Conservation (phyloP, 441 rosid species). For the Erodium texanum region DNA sequence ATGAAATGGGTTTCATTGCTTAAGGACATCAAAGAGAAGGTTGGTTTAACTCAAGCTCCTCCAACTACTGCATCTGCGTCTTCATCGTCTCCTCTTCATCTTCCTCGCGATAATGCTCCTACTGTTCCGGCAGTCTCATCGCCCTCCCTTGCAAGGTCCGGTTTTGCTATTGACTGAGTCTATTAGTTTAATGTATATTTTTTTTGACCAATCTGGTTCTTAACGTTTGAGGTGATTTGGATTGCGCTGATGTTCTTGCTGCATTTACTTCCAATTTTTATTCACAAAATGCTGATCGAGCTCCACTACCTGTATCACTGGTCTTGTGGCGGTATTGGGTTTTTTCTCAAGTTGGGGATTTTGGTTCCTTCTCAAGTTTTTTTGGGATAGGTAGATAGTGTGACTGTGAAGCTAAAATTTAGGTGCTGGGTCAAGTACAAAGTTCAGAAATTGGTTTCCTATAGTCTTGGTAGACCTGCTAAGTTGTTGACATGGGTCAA, state of each 20-base stretch:
- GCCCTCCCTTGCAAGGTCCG: constrained; percentile 64
- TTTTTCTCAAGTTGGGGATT: not conserved
- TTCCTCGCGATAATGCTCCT: constrained; percentile 35
- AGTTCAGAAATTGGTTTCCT: not conserved
- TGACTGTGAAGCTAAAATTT: not conserved
- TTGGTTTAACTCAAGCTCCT: constrained; percentile 84
- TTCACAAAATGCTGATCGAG: not conserved
- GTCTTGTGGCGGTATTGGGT: not conserved
- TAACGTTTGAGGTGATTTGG: constrained; percentile 8
- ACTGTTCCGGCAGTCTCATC: constrained; percentile 30
- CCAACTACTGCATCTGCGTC: constrained; percentile 33
- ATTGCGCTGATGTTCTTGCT: constrained; percentile 8
- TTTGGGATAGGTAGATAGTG: not conserved
- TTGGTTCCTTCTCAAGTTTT: not conserved
- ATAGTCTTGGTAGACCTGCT: not conserved
- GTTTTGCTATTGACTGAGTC: constrained; percentile 2
- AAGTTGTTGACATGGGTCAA: constrained; percentile 1
- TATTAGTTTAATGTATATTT: not conserved
- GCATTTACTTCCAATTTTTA: constrained; percentile 13
- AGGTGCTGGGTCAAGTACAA: not conserved
- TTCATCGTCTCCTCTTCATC: constrained; percentile 36
- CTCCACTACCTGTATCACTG: not conserved
- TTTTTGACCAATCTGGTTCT: constrained; percentile 2
- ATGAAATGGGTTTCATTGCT: constrained; percentile 97
- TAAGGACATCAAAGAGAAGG: constrained; percentile 96